These are phyloP conservation scores for Phytomonas francai DNA, from an alignment of 208 protist genomes.

Conservation along the genomic window DNA sequence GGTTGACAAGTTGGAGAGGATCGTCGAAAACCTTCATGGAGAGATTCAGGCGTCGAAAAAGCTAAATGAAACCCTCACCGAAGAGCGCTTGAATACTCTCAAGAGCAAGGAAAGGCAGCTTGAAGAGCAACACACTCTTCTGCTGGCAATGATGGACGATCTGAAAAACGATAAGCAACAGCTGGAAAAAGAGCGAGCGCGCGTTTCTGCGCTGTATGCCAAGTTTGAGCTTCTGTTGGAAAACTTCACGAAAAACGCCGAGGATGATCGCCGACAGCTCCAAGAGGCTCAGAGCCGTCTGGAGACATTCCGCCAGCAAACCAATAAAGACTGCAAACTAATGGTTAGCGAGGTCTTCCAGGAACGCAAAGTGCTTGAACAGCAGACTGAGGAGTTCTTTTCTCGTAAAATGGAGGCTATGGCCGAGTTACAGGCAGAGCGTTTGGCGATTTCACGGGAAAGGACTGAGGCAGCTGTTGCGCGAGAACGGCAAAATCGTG, in stretches of 20 bases:
- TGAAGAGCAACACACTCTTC: constrained; percentile 41
- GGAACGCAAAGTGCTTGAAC: constrained; percentile 76
- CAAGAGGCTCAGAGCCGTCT: constrained; percentile 59
- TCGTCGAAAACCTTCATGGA: constrained; percentile 49
- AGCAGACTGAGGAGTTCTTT: constrained; percentile 79
- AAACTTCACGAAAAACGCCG: constrained; percentile 50
- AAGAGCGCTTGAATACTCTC: constrained; percentile 46
- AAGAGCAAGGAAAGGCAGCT: constrained; percentile 46
- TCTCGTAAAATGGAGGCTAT: constrained; percentile 62
- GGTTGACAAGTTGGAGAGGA: constrained; percentile 41
- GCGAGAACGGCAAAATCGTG: constrained; percentile 68
- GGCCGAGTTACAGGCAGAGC: constrained; percentile 71
- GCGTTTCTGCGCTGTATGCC: constrained; percentile 50
- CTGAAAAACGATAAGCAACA: constrained; percentile 44
- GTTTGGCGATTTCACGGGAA: constrained; percentile 53
- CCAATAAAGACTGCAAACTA: constrained; percentile 65
- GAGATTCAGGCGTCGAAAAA: constrained; percentile 57
- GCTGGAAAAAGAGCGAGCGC: constrained; percentile 56
- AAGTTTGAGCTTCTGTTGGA: constrained; percentile 72
- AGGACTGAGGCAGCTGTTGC: constrained; percentile 59
- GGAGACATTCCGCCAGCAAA: constrained; percentile 75
- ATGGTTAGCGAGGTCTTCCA: constrained; percentile 75
- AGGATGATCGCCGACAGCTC: constrained; percentile 67
- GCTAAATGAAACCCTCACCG: constrained; percentile 60
- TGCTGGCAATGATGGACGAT: constrained; percentile 59